phyloP scores from a whole-genome alignment of 2,329 filamentous ascomycete genomes.

The Penicillium occitanis region DNA sequence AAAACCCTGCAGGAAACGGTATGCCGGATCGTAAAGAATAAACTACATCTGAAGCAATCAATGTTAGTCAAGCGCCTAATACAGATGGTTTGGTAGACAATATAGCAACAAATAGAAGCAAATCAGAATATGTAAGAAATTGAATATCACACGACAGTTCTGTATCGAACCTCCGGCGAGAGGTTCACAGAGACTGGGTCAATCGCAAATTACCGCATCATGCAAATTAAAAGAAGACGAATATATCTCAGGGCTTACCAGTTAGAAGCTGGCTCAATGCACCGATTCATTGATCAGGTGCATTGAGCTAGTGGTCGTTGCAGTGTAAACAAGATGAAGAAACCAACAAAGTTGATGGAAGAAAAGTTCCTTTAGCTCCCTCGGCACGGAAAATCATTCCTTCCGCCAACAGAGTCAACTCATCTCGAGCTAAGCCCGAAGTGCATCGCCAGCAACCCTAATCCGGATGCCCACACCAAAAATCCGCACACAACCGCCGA shows the following conservation, averaged over 20 bases:
- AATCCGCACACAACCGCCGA: slow-evolving; percentile 11
- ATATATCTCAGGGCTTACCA: slow-evolving; percentile 22
- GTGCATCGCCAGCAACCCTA: slow-evolving; percentile 34
- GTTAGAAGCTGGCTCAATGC: neutral
- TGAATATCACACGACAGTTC: slow-evolving; percentile 77
- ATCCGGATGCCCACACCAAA: slow-evolving; percentile 28
- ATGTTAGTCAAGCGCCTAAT: neutral
- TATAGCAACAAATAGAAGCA: slow-evolving; percentile 6
- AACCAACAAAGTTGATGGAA: slow-evolving; percentile 10
- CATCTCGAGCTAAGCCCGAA: slow-evolving; percentile 4
- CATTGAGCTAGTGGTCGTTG: neutral
- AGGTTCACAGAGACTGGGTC: slow-evolving; percentile 78
- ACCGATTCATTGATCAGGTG: neutral
- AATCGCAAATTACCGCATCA: slow-evolving; percentile 99
- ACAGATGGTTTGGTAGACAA: neutral
- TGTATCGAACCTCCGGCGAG: slow-evolving; percentile 87
- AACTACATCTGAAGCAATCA: neutral
- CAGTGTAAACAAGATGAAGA: neutral
- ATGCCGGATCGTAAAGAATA: neutral
- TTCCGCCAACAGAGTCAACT: slow-evolving; percentile 10
- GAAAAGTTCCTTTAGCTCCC: slow-evolving; percentile 27
- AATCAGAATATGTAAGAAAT: slow-evolving; percentile 99
- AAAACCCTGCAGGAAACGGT: neutral
- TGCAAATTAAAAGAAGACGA: slow-evolving; percentile 35
- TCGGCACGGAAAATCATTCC: slow-evolving; percentile 23